Evolutionary conservation across 345 rosid species (phyloP).

Genomic region (Eucalyptus erythrocorys): DNA sequence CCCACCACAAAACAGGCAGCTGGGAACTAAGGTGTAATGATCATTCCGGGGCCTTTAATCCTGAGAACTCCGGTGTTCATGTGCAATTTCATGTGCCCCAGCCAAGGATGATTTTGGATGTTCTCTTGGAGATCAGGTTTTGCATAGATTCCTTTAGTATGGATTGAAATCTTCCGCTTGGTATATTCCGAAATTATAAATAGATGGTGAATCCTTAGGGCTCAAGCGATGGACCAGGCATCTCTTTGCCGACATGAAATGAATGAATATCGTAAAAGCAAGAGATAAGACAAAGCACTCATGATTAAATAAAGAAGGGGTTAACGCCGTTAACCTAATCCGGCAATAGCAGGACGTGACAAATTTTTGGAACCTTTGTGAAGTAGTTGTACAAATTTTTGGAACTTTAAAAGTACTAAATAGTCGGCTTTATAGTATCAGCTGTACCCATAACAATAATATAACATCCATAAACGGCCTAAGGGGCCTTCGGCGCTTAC

Average conservation of each 20-base stretch:
- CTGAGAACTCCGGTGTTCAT: background rate
- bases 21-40: background rate
- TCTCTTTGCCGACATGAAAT: background rate
- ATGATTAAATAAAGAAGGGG: background rate
- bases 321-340: background rate
- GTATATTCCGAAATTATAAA: background rate
- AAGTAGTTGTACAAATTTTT: background rate
- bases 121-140: background rate
- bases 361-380: background rate
- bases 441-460: background rate
- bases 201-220: background rate
- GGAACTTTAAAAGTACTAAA: background rate
- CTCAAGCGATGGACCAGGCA: background rate
- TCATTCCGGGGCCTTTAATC: background rate
- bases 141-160: background rate
- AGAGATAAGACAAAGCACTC: background rate
- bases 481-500: conserved; percentile 60
- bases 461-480: background rate
- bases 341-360: background rate
- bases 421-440: background rate
- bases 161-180: background rate
- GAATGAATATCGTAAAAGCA: background rate
- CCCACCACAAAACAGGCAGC: background rate
- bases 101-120: background rate
- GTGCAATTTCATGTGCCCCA: background rate